phyloP scores from a whole-genome alignment of 495 filamentous ascomycete genomes.

The Collariella sp. region DNA sequence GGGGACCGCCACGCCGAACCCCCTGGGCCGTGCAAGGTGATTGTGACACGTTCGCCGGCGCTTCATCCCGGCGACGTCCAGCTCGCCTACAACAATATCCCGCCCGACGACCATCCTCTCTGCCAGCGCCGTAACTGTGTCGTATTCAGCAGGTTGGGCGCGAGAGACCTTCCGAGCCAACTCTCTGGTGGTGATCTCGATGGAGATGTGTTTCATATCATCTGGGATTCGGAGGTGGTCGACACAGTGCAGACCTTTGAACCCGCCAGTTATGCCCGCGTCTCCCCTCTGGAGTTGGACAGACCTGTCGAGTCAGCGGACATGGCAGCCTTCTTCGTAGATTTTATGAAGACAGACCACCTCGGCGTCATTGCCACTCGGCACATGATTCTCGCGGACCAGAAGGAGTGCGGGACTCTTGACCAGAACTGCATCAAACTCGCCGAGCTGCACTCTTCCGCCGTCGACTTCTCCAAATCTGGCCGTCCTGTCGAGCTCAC shows the following conservation, averaged over 20 bases:
- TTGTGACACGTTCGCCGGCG: slow-evolving; percentile 66
- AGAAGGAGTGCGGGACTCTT: slow-evolving; percentile 44
- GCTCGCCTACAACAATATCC: slow-evolving; percentile 41
- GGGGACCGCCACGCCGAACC: slow-evolving; percentile 15
- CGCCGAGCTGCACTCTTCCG: slow-evolving; percentile 63
- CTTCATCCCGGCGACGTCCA: slow-evolving; percentile 78
- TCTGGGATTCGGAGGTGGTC: slow-evolving; percentile 50
- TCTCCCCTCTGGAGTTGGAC: slow-evolving; percentile 45
- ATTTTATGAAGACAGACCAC: slow-evolving; percentile 70
- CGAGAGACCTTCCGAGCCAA: slow-evolving; percentile 64
- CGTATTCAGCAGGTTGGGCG: slow-evolving; percentile 63
- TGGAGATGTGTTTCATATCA: slow-evolving; percentile 69
- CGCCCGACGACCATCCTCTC: slow-evolving; percentile 54
- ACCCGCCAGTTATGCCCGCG: slow-evolving; percentile 61
- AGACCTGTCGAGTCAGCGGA: slow-evolving; percentile 47
- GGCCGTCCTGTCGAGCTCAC: slow-evolving; percentile 54
- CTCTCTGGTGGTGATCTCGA: slow-evolving; percentile 78
- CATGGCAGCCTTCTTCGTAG: slow-evolving; percentile 68
- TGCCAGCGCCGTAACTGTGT: slow-evolving; percentile 56
- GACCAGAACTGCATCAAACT: slow-evolving; percentile 52
- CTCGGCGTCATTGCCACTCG: slow-evolving; percentile 59
- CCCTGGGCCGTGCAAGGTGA: slow-evolving; percentile 17
- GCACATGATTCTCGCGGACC: slow-evolving; percentile 63
- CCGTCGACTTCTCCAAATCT: slow-evolving; percentile 78
- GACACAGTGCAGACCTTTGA: slow-evolving; percentile 27